Conservation (phyloP, 2,329 filamentous ascomycete genomes). For the Clonostachys rosea region DNA sequence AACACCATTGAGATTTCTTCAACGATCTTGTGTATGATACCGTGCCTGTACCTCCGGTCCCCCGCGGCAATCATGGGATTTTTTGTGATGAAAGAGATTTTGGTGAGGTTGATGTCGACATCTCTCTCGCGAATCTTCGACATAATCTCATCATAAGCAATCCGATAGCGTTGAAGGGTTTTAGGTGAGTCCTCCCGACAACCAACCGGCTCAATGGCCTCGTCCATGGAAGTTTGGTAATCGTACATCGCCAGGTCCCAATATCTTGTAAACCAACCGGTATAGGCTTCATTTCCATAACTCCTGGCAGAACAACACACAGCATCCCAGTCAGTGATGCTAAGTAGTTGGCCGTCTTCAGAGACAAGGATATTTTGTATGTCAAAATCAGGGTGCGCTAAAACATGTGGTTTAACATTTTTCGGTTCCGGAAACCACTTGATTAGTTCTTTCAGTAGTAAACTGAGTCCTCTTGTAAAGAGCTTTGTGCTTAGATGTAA, state of each 20-base stretch:
- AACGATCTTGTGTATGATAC: background rate
- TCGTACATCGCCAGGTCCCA: constrained; percentile 13
- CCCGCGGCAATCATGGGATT: background rate
- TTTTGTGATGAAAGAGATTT: background rate
- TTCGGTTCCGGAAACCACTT: constrained; percentile 9
- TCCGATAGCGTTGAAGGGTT: constrained; percentile 6
- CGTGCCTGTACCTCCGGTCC: background rate
- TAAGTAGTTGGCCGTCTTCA: constrained; percentile 14
- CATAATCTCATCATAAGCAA: constrained; percentile 4
- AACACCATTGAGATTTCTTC: background rate
- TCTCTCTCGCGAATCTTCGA: background rate
- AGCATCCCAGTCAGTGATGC: constrained; percentile 21
- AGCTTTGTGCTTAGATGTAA: background rate
- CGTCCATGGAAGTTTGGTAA: constrained; percentile 6
- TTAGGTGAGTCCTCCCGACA: constrained; percentile 11
- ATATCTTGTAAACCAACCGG: constrained; percentile 13
- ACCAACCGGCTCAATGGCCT: constrained; percentile 6
- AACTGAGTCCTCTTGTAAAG: background rate
- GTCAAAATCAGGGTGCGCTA: constrained; percentile 19
- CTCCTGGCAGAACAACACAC: constrained; percentile 12
- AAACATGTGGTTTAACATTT: constrained; percentile 8
- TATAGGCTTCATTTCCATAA: constrained; percentile 11
- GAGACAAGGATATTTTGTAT: constrained; percentile 21
- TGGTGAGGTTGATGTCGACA: background rate
- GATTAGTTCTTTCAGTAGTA: constrained; percentile 7